Conservation (phyloP, 140 eudicot genomes). For the Erigeron philadelphicus region DNA sequence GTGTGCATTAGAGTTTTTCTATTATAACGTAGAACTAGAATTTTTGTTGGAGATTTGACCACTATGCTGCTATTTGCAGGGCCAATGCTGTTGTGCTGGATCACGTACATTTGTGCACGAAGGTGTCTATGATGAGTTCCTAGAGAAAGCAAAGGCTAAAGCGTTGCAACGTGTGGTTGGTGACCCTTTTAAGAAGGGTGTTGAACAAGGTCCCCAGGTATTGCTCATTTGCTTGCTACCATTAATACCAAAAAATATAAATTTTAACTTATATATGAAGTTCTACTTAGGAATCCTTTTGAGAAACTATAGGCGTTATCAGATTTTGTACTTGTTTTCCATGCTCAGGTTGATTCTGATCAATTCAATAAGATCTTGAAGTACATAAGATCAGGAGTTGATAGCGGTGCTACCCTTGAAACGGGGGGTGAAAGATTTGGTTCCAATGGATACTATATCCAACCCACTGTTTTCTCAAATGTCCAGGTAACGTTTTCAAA, state of each 20-base stretch:
- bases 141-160: slow-evolving; percentile 76
- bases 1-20: slow-evolving; percentile 24
- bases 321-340: not conserved
- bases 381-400: slow-evolving; percentile 71
- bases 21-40: not conserved
- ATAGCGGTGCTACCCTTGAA: slow-evolving; percentile 82
- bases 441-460: slow-evolving; percentile 63
- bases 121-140: slow-evolving; percentile 72
- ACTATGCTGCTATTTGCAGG: slow-evolving; percentile 36
- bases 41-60: not conserved
- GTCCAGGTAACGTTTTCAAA: slow-evolving; percentile 52
- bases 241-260: not conserved
- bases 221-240: not conserved
- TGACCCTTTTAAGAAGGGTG: slow-evolving; percentile 79
- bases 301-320: not conserved
- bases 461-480: slow-evolving; percentile 92
- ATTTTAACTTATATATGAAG: not conserved
- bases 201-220: slow-evolving; percentile 99
- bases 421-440: slow-evolving; percentile 85
- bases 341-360: slow-evolving; percentile 58
- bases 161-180: slow-evolving; percentile 81
- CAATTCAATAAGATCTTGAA: slow-evolving; percentile 76
- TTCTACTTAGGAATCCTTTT: not conserved
- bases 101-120: slow-evolving; percentile 93
- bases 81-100: slow-evolving; percentile 97